Evolutionary conservation across 306 rosid species (phyloP).

Genomic region (Morella rubra): DNA sequence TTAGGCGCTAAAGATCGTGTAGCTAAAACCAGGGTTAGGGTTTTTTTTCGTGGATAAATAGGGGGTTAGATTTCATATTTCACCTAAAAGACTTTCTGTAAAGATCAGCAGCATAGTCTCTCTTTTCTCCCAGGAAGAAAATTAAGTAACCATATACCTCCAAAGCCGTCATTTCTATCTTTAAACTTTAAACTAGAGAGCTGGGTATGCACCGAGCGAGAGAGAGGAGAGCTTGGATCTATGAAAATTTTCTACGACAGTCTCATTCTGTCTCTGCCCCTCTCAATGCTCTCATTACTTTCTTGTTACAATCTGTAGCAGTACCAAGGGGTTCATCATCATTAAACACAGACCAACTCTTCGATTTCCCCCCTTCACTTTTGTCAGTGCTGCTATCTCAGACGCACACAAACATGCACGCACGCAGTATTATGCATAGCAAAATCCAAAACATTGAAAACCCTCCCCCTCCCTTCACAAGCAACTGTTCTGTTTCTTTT

Average conservation of each 20-base stretch:
- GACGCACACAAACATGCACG: conserved; percentile 20
- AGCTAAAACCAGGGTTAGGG: conserved; percentile 33
- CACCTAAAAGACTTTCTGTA: not conserved
- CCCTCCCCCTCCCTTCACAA: no score
- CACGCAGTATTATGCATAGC: conserved; percentile 36
- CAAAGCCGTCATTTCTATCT: conserved; percentile 18
- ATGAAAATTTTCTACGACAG: not conserved
- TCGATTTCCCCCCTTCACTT: conserved; percentile 35
- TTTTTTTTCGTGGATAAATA: conserved; percentile 21
- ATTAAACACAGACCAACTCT: conserved; percentile 21
- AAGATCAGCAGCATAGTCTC: conserved; percentile 20
- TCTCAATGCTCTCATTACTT: conserved; percentile 4
- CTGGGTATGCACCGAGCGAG: not conserved
- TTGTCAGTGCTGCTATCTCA: conserved; percentile 42
- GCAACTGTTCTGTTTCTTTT: conserved; percentile 26
- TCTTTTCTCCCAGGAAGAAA: not conserved
- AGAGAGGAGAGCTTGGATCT: not conserved
- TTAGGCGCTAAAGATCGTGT: not conserved
- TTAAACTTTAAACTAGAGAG: not conserved
- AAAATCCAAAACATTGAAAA: conserved; percentile 39
- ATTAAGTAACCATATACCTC: not conserved
- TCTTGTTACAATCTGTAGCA: conserved; percentile 21
- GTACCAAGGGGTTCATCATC: conserved; percentile 22
- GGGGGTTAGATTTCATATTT: conserved; percentile 24
- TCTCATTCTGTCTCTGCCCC: conserved; percentile 4